phyloP scores from a whole-genome alignment of 768 basidiomycete species.

The Termitomyces heimii region DNA sequence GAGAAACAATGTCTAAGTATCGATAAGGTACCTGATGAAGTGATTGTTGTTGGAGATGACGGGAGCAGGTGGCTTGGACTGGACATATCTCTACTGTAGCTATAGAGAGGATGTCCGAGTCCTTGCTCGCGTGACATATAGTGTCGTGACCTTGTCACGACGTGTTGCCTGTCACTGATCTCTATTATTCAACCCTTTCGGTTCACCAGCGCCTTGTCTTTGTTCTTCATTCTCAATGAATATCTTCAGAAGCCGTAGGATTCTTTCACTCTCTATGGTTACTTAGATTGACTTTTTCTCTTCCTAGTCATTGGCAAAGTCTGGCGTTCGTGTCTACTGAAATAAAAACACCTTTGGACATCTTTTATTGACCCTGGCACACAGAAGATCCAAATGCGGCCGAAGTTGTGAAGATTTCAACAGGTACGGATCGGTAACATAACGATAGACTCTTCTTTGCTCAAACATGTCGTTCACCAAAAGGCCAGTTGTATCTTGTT shows the following conservation, averaged over 20 bases:
- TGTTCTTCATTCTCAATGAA: slow-evolving; percentile 49
- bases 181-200: neutral
- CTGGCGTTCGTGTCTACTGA: slow-evolving; percentile 68
- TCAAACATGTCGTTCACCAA: slow-evolving; percentile 1
- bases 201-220: slow-evolving; percentile 4
- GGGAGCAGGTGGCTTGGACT: slow-evolving; percentile 7
- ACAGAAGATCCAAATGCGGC: slow-evolving; percentile 91
- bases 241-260: slow-evolving; percentile 77
- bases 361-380: slow-evolving; percentile 19
- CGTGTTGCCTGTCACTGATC: slow-evolving; percentile 23
- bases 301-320: slow-evolving; percentile 80
- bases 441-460: neutral
- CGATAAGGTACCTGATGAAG: slow-evolving; percentile 7
- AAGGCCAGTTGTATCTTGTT: slow-evolving; percentile 82
- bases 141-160: slow-evolving; percentile 32
- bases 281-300: slow-evolving; percentile 14
- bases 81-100: slow-evolving; percentile 1
- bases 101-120: neutral
- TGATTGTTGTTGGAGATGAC: slow-evolving; percentile 13
- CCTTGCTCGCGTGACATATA: slow-evolving; percentile 12
- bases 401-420: slow-evolving; percentile 91
- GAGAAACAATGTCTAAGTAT: too few species aligned
- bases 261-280: slow-evolving; percentile 4
- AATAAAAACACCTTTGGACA: slow-evolving; percentile 10
- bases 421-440: slow-evolving; percentile 30